phyloP scores from a whole-genome alignment of 2,329 filamentous ascomycete species.

The Botrytis porri region DNA sequence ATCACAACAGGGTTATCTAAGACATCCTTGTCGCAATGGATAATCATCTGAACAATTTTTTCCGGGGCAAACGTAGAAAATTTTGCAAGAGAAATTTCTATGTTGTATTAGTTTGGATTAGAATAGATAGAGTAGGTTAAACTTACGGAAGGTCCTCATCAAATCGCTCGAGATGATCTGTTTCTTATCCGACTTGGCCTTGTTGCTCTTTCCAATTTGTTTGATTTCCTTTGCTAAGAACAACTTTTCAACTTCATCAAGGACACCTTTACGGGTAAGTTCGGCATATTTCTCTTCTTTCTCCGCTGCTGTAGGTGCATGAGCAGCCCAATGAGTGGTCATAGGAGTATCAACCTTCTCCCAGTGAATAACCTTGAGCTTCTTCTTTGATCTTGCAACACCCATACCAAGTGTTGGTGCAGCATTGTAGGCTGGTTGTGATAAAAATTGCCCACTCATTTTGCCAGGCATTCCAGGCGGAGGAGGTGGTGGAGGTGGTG shows the following conservation, averaged over 20 bases:
- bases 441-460: slow-evolving; percentile 73
- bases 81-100: slow-evolving; percentile 84
- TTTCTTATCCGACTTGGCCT: slow-evolving; percentile 89
- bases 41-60: slow-evolving; percentile 86
- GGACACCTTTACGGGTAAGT: slow-evolving; percentile 86
- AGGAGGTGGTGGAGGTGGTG: slow-evolving; percentile 49
- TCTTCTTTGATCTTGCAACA: slow-evolving; percentile 92
- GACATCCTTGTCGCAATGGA: slow-evolving; percentile 88
- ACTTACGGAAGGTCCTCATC: slow-evolving; percentile 76
- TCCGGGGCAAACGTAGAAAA: slow-evolving; percentile 83
- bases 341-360: slow-evolving; percentile 94
- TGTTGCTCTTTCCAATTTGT: slow-evolving; percentile 65
- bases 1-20: slow-evolving; percentile 88
- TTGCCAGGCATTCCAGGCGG: slow-evolving; percentile 63
- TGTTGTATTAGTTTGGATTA: slow-evolving; percentile 24
- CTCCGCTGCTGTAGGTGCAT: slow-evolving; percentile 79
- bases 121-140: neutral
- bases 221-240: slow-evolving; percentile 98
- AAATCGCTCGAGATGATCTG: slow-evolving; percentile 91
- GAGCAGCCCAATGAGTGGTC: slow-evolving; percentile 87
- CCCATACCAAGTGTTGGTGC: slow-evolving; percentile 65
- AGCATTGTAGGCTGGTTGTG: slow-evolving; percentile 52
- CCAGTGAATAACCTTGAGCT: slow-evolving; percentile 98
- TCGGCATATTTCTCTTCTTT: slow-evolving; percentile 96
- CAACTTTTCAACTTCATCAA: slow-evolving; percentile 95